Evolutionary conservation across 345 rosid species (phyloP), one percentile per base, ranked within the genome.

Genomic region (Melaleuca alternifolia): DNA sequence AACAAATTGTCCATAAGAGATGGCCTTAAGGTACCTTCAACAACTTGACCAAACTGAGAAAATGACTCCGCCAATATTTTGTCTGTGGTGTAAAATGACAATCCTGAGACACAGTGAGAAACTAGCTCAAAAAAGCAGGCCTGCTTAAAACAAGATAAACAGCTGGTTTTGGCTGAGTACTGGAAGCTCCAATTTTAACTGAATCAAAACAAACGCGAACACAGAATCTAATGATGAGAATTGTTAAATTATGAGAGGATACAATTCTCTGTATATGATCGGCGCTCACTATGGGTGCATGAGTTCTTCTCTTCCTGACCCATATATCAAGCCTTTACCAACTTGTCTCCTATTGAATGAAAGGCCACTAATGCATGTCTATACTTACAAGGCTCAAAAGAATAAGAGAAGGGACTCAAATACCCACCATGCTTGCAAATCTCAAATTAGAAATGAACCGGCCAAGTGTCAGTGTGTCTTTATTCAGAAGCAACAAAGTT

Each of bases 11-110:
- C 33, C 23, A 44, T 50, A 52, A 82, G 84, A 52, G 84, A n/a
- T 46, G 44, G 84, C 3, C 71, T 65, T 7, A 75, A 88, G 46
- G 61, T 52, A 94, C 98, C 97, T 94, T 97, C 97, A 87, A 97
- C 91, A 83, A 97, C 99, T 91, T 97, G 98, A 87, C 98, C 99
- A 81, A 85, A 90, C 65, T 90, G 92, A 54, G 97, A 95, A 89
- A 97, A 97, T 86, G 97, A 91, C 65, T 96, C 97, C 0, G 92
- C 86, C 77, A 96, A 87, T 84, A 93, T 95, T 21, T 94, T 89
- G 88, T 96, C 97, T 1, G 94, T 91, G 44, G 95, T 94, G 91
- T 85, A 89, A 89, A 92, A 94, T 26, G 99, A 94, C 85, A 96
- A 86, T 83, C 98, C 98, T 97, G 94, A 50, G 50, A 85, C 83